A percentile compares a stretch with the other conserved stretches of the same genome.
Conservation (phyloP, 495 filamentous ascomycete genomes). For the Mycothermus thermophilus region DNA sequence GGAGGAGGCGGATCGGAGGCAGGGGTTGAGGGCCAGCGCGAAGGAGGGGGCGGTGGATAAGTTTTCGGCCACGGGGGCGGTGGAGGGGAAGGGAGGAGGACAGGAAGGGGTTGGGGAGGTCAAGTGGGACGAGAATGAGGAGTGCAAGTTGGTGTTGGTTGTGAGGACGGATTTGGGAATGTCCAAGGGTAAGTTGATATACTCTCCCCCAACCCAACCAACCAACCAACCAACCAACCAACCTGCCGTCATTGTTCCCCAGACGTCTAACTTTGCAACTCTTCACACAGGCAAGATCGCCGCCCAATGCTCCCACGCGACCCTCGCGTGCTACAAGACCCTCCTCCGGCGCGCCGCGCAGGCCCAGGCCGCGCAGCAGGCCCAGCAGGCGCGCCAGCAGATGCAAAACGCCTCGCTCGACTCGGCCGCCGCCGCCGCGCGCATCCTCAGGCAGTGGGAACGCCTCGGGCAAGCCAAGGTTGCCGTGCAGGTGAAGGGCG, state of each 20-base stretch:
- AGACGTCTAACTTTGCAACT: no score
- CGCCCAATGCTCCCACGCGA: slow-evolving; percentile 90
- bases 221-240: no score
- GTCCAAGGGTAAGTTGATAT: slow-evolving; percentile 60
- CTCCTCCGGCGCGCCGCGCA: slow-evolving; percentile 40
- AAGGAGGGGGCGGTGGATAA: slow-evolving; percentile 13
- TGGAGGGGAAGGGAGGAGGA: no score
- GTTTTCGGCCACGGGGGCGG: no score
- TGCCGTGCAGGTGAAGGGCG: slow-evolving; percentile 68
- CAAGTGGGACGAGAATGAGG: slow-evolving; percentile 54
- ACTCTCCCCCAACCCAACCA: not conserved
- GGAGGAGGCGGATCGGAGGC: slow-evolving; percentile 31
- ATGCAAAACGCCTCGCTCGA: no score
- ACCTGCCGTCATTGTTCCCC: no score
- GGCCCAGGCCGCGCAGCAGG: no score
- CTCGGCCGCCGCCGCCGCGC: slow-evolving; percentile 36
- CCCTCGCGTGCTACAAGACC: slow-evolving; percentile 89
- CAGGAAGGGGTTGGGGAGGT: no score
- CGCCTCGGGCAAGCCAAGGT: slow-evolving; percentile 76
- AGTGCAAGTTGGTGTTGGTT: slow-evolving; percentile 88
- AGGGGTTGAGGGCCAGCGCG: slow-evolving; percentile 28
- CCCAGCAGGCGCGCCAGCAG: no score
- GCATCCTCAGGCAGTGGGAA: slow-evolving; percentile 78
- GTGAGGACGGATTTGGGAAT: slow-evolving; percentile 90
- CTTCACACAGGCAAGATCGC: slow-evolving; percentile 96